These are phyloP conservation scores for Ochetophila trinervis DNA, from an alignment of 306 rosid species.

Conservation along the genomic window DNA sequence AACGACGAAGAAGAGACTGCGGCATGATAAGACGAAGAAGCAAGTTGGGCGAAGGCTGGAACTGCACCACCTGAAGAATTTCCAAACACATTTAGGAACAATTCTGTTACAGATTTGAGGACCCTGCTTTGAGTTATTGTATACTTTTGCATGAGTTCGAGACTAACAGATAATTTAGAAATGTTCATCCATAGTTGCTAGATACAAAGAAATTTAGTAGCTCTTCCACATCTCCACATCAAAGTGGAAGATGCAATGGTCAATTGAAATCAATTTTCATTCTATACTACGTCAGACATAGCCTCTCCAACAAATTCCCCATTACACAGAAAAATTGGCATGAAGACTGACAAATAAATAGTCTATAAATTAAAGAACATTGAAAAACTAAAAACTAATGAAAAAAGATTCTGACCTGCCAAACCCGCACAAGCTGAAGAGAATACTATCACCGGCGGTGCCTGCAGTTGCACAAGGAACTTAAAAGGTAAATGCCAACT, in stretches of 20 bases:
- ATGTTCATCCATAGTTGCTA: too few species aligned
- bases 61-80: constrained; percentile 70
- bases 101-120: background rate
- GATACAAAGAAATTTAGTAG: too few species aligned
- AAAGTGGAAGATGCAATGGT: too few species aligned
- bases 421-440: constrained; percentile 92
- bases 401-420: constrained; percentile 49
- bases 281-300: too few species aligned
- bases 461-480: constrained; percentile 43
- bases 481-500: background rate
- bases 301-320: too few species aligned
- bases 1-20: constrained; percentile 40
- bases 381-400: background rate
- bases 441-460: constrained; percentile 89
- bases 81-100: constrained; percentile 9
- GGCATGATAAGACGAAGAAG: constrained; percentile 76
- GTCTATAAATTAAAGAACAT: background rate
- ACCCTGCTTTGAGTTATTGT: too few species aligned
- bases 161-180: too few species aligned
- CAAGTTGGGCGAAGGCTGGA: constrained; percentile 80
- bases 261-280: too few species aligned
- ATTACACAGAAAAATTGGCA: background rate
- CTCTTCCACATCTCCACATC: too few species aligned
- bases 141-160: too few species aligned
- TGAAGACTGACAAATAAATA: background rate